These are phyloP conservation scores for Torrubiella hemipterigena DNA, from an alignment of 2,329 filamentous ascomycete species.

Conservation along the genomic window DNA sequence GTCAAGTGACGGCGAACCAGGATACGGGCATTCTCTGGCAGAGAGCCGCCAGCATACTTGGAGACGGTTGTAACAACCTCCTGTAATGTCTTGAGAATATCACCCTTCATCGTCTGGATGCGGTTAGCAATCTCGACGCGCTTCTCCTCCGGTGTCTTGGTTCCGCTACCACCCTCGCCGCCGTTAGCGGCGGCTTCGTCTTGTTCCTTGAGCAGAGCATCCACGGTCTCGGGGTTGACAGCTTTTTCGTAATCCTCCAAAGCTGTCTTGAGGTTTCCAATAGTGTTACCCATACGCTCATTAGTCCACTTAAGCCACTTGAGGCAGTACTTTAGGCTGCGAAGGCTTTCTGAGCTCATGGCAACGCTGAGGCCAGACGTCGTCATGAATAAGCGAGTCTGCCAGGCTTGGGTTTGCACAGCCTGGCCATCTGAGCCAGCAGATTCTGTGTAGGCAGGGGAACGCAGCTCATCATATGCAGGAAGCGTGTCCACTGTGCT, in stretches of 20 bases:
- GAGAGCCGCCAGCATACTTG: conserved; percentile 78
- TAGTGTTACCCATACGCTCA: conserved; percentile 63
- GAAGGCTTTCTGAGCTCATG: conserved; percentile 78
- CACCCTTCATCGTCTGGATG: conserved; percentile 55
- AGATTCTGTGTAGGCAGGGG: conserved; percentile 61
- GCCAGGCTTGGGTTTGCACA: conserved; percentile 44
- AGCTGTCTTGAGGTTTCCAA: conserved; percentile 60
- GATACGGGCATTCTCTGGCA: conserved; percentile 77
- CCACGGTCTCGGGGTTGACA: conserved; percentile 9
- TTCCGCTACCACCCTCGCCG: conserved; percentile 6
- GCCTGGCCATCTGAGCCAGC: conserved; percentile 14
- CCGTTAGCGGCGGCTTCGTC: conserved; percentile 12
- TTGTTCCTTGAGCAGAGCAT: conserved; percentile 10
- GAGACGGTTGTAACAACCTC: conserved; percentile 76
- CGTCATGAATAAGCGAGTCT: conserved; percentile 73
- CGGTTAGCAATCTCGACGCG: conserved; percentile 39
- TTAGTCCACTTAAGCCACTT: conserved; percentile 73
- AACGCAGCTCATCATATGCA: conserved; percentile 69
- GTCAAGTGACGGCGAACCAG: conserved; percentile 77
- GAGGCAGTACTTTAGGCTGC: conserved; percentile 75
- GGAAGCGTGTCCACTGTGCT: conserved; percentile 67
- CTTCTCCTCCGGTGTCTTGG: conserved; percentile 15
- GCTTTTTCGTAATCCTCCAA: conserved; percentile 68
- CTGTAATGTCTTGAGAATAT: conserved; percentile 69
- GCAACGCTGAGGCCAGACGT: conserved; percentile 85